A percentile compares a stretch with the other conserved stretches of the same genome.
phyloP scores from a whole-genome alignment of 495 filamentous ascomycete species.

The Aspergillus carlsbadensis region DNA sequence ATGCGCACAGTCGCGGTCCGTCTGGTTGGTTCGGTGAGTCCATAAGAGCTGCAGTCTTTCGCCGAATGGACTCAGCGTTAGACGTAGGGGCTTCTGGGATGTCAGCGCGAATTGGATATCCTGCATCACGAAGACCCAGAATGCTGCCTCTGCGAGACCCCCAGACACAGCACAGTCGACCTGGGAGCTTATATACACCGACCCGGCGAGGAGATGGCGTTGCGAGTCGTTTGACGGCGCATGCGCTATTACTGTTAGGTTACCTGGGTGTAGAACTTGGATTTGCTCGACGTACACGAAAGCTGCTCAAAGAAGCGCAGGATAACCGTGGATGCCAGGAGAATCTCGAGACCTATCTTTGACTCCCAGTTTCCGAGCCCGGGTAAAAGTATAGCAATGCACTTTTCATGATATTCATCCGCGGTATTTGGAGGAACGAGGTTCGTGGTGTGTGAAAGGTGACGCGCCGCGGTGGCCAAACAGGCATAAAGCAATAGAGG shows the following conservation, averaged over 20 bases:
- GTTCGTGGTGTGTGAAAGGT: constrained; percentile 38
- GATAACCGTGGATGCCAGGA: constrained; percentile 42
- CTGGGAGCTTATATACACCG: constrained; percentile 44
- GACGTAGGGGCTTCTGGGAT: constrained; percentile 37
- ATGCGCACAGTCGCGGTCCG: constrained; percentile 42
- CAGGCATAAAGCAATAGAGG: constrained; percentile 41
- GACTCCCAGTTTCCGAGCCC: constrained; percentile 36
- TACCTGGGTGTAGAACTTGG: not conserved
- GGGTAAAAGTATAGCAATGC: constrained; percentile 41
- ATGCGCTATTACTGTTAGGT: constrained; percentile 23
- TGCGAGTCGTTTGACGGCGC: constrained; percentile 39
- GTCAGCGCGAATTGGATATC: constrained; percentile 43
- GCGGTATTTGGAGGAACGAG: constrained; percentile 32
- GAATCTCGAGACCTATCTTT: constrained; percentile 39
- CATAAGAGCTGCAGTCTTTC: constrained; percentile 35
- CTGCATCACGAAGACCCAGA: constrained; percentile 46
- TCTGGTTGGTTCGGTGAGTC: constrained; percentile 26
- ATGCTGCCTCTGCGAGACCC: constrained; percentile 40
- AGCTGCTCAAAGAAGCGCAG: constrained; percentile 46
- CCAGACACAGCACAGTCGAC: constrained; percentile 39
- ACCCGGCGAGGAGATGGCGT: constrained; percentile 42
- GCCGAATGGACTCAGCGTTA: constrained; percentile 37
- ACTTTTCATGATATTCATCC: constrained; percentile 44
- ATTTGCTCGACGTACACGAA: constrained; percentile 28
- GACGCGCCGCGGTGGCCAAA: constrained; percentile 41